Evolutionary conservation across 805 yeast species (phyloP), one percentile per base, ranked within the genome.

Genomic region (Saccharomycopsis sp.): DNA sequence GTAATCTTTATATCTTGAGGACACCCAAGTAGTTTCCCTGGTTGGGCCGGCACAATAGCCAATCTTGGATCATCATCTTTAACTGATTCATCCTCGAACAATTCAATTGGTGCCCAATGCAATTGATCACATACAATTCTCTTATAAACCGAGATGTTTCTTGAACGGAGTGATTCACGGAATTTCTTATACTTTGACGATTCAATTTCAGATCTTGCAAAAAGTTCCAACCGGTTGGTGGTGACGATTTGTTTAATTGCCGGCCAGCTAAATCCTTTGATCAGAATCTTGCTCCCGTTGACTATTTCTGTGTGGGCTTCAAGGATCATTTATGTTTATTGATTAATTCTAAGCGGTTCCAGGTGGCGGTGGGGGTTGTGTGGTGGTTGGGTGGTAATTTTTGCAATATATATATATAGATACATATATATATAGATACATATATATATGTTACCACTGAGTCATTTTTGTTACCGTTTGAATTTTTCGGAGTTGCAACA

Each of bases 1-100:
- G 76, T 60, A 23, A 77, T 68, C 43, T 64, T 67, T 21, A 72
- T 56, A 54, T 77, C 81, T 1, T 53, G 33, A 0, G 62, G 56
- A 45, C 66, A 58, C 5, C 63, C 58, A 51, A 75, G 71, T 26
- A 79, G 63, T 34, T 64, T 57, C 26, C 61, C 58, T 27, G 45
- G 34, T 4, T 26, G 4, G 24, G 35, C 22, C 5, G 40, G 26
- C 3, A 28, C 27, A 7, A 40, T 19, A 2, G 16, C 8, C 24
- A 47, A 38, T 9, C 32, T 27, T 27, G 29, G n/a, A 32, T 48
- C 51, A 14, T 16, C 17, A 1, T 38, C 24, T 29, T 29, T 29
- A 14, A 17, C 22, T 11, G 8, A 21, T 5, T 31, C 22, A 8
- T 45, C 48, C 19, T 46, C 28, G 9, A 28, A 29, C 14, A 27